Base-by-base conservation (phyloP, 169 alveolate genomes). In the Plasmodium adleri region DNA sequence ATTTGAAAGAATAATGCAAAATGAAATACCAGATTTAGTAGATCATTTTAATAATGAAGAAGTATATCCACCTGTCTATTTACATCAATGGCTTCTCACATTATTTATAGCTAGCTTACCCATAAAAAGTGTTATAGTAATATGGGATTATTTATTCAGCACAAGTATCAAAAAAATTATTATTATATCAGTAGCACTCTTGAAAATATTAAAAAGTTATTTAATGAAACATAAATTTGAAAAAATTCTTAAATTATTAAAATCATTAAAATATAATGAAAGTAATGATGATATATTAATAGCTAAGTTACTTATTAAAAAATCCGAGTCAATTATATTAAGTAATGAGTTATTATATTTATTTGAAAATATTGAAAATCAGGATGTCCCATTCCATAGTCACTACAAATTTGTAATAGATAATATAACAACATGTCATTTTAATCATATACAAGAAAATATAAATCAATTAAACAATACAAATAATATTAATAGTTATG, bases 81-180 rank as follows among this genome's bases (percentile, higher is more conserved):
- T 92, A 26, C 95, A 92, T 56, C 95, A 92, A 26, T 92, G 95
- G 95, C 52, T 92, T 63, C 72, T 92, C 1, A 92, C 95, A 0
- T 50, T 92, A 56, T 92, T 92, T 68, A 89, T 88, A 17, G 92
- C 95, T 3, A 88, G 94, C 26, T 74, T 92, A 13, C 95, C 95
- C 6, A 74, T 92, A 3, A 92, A 92, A 88, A 92, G 93, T 43
- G 95, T 92, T 10, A 92, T 92, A 17, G 87, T 92, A 43, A 68
- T 92, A 39, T 92, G 95, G 95, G 95, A 92, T 39, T 88, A 88
- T 70, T 56, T 92, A 12, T 83, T 83, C 43, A 62, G 91, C 12
- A 83, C 91, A 6, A 83, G 91, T 52, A 83, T 83, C 17, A 83
- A 83, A 83, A 83, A 62, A 73, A 83, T 83, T 8, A 50, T 83